A percentile compares a stretch with the other conserved stretches of the same genome.
Conservation (phyloP, 768 basidiomycete species). For the Tulasnella sp. region DNA sequence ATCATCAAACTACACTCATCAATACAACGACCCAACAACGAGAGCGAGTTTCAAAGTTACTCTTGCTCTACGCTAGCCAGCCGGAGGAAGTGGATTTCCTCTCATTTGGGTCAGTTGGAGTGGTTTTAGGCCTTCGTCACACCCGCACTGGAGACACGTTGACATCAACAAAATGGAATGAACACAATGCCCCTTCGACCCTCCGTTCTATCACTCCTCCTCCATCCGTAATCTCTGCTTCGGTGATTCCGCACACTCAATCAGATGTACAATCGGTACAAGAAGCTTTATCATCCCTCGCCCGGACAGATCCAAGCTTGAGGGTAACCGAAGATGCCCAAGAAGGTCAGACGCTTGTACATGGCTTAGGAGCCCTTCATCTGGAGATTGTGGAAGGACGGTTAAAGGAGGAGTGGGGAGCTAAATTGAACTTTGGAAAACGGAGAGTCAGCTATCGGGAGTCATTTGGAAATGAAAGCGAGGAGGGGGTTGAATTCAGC, state of each 20-base stretch:
- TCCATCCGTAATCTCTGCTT: conserved; percentile 73
- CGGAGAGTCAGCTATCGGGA: conserved; percentile 77
- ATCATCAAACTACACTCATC: conserved; percentile 42
- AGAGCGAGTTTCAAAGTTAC: conserved; percentile 61
- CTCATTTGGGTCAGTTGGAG: conserved; percentile 72
- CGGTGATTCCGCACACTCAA: conserved; percentile 67
- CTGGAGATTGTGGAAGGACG: conserved; percentile 83
- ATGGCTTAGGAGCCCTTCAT: conserved; percentile 75
- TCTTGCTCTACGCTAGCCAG: conserved; percentile 67
- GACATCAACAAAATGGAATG: conserved; percentile 36
- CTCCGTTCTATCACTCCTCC: conserved; percentile 55
- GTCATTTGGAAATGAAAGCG: conserved; percentile 27
- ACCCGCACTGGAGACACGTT: conserved; percentile 84
- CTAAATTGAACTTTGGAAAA: conserved; percentile 58
- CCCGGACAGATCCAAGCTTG: conserved; percentile 83
- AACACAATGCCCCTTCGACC: conserved; percentile 25
- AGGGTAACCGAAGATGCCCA: conserved; percentile 48
- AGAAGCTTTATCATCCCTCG: conserved; percentile 53
- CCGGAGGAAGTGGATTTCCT: conserved; percentile 64
- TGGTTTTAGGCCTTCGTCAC: conserved; percentile 66
- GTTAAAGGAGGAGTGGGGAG: conserved; percentile 66
- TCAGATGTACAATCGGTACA: conserved; percentile 67
- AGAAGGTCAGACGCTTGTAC: conserved; percentile 72
- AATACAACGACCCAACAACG: conserved; percentile 56
- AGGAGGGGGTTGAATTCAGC: conserved; percentile 23